Evolutionary conservation across 352 stramenopile genomes (phyloP), one percentile per base, ranked within the genome.

Genomic region (Phytophthora sp.): DNA sequence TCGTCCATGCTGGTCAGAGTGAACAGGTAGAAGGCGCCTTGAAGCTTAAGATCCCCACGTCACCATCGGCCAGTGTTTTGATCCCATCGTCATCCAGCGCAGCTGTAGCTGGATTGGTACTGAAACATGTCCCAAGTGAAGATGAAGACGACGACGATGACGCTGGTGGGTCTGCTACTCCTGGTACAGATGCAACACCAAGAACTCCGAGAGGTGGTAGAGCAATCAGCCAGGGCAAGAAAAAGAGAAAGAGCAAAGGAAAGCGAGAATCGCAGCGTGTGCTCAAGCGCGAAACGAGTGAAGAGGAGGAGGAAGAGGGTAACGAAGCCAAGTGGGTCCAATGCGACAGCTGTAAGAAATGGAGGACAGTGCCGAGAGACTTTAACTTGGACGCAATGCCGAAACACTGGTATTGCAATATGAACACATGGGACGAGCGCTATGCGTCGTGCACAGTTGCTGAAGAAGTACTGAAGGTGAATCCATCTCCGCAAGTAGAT

Each of bases 281-380:
- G 10, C 34, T 68, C 11, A 72, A 66, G 24, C 54, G 67, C 7
- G 39, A 57, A 11, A 55, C 64, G 9, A 68, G 62, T 9, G 62
- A 58, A 21, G 70, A 71, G 11, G 77, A 72, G 4, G 66, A 75
- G 4, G 56, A 64, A 1, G 72, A 79, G 30, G 51, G 62, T 10
- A 82, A 84, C 3, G 86, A 97, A 49, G 80, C 83, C 3, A 94
- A 93, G 54, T 99, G 97, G 97, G 97, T 99, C 0, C 95, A 98
- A 69, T 99, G 96, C 56, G 96, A 99, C 49, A 80, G 76, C 28
- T 99, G 96, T 78, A 86, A 90, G 30, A 99, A 99, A 66, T 99
- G 96, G 96, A 91, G 96, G 34, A 96, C 94, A 12, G 83, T 99
- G 12, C 90, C 96, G 4, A 87, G 82, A 46, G 70, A 82, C 28